phyloP scores from a whole-genome alignment of 495 filamentous ascomycete genomes.

The Xylaria intraflava region DNA sequence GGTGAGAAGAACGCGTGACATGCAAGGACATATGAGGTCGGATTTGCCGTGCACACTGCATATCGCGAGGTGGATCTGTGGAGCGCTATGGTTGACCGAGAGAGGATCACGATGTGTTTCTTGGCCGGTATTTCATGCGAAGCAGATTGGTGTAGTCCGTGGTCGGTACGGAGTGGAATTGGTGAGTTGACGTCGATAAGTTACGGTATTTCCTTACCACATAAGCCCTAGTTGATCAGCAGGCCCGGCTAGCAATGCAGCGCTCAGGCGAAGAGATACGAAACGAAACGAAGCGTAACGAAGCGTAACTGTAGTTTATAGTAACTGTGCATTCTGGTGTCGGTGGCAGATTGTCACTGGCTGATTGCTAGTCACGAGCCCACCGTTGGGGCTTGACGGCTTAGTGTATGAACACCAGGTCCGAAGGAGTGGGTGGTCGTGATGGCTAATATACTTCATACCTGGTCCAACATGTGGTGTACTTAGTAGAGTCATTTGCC shows the following conservation, averaged over 20 bases:
- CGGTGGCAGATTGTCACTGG: constrained; percentile 6
- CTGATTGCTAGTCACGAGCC: constrained; percentile 8
- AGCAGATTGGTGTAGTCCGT: no score
- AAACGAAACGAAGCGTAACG: constrained; percentile 7
- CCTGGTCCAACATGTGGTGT: no score
- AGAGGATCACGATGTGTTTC: constrained; percentile 4
- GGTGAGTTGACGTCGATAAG: neutral
- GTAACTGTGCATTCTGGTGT: constrained; percentile 2
- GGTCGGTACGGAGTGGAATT: no score
- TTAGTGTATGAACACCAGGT: constrained; percentile 7
- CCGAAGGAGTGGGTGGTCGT: neutral
- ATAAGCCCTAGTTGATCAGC: constrained; percentile 7
- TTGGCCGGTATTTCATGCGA: constrained; percentile 2
- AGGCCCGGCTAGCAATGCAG: constrained; percentile 11
- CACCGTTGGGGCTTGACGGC: constrained; percentile 10
- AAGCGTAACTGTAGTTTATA: neutral
- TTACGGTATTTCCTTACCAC: neutral
- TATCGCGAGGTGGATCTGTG: constrained; percentile 6
- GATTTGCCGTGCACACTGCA: constrained; percentile 3
- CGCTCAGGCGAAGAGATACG: constrained; percentile 1
- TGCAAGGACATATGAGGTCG: constrained; percentile 6
- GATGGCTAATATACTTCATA: neutral
- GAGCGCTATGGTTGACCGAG: constrained; percentile 2
- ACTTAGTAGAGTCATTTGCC: neutral
- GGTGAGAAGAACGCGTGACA: constrained; percentile 14